Percentiles rank a stretch among this genome's conserved stretches.
phyloP scores from a whole-genome alignment of 2,329 filamentous ascomycete species.

The Sclerotiophoma versabilis region DNA sequence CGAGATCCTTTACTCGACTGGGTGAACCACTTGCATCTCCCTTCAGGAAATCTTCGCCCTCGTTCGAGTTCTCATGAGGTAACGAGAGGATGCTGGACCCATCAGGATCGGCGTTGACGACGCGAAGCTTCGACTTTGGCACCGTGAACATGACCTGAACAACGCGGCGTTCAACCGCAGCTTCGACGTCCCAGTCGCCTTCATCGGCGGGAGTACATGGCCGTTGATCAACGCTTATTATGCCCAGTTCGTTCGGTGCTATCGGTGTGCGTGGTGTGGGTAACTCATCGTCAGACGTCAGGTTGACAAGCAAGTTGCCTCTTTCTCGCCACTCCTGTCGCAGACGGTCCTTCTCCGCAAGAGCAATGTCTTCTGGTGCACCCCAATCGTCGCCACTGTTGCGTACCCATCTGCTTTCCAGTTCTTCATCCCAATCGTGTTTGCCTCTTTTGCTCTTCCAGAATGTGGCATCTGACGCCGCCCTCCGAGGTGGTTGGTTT shows the following conservation, averaged over 20 bases:
- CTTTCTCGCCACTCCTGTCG: slow-evolving; percentile 42
- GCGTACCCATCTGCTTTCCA: slow-evolving; percentile 39
- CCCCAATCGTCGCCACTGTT: slow-evolving; percentile 49
- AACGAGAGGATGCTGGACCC: slow-evolving; percentile 37
- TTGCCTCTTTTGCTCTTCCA: slow-evolving; percentile 52
- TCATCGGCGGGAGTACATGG: slow-evolving; percentile 48
- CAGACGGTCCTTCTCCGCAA: slow-evolving; percentile 40
- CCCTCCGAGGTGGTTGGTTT: slow-evolving; percentile 48
- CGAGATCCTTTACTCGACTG: slow-evolving; percentile 39
- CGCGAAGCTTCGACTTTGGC: slow-evolving; percentile 81
- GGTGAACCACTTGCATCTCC: slow-evolving; percentile 16
- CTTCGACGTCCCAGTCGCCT: slow-evolving; percentile 60
- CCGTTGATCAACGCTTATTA: slow-evolving; percentile 22
- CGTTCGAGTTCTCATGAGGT: slow-evolving; percentile 25
- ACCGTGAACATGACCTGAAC: slow-evolving; percentile 86
- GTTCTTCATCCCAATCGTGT: slow-evolving; percentile 51
- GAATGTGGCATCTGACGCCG: slow-evolving; percentile 54
- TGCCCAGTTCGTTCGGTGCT: slow-evolving; percentile 29
- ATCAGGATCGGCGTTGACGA: slow-evolving; percentile 72
- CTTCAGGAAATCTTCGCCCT: slow-evolving; percentile 14
- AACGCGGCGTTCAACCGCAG: slow-evolving; percentile 54
- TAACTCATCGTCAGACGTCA: slow-evolving; percentile 34
- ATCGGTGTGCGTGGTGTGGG: slow-evolving; percentile 41
- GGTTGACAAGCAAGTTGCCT: slow-evolving; percentile 39
- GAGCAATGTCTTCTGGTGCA: slow-evolving; percentile 41